Base-by-base conservation (phyloP, 2,329 filamentous ascomycete species). In the Penicillium capsulatum region DNA sequence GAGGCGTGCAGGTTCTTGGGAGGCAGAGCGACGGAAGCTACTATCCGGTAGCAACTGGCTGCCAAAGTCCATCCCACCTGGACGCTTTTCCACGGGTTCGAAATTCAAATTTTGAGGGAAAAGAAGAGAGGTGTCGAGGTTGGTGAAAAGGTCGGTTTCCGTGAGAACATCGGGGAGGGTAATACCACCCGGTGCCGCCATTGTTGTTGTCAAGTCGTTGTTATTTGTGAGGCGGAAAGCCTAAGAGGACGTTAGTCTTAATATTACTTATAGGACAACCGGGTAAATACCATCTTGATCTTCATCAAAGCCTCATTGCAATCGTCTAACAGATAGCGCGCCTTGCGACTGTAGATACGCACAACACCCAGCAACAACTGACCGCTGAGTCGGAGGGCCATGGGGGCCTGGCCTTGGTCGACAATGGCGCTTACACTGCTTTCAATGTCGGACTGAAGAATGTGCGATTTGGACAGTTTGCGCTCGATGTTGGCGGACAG, bases 271-370 rank as follows among this genome's bases (percentile, higher is more conserved):
- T 14, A n/a, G 26, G 13, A 34, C 4, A 34, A 31, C 31, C 28
- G 17, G 7, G 16, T 37, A 44, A 75, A 28, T 70, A 96, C 91
- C 89, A 97, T 94, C 64, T 97, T 96, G 58, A 98, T 96, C 72
- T 96, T 97, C 75, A 94, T 83, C 51, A 98, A 74, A 27, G 91
- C 91, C 68, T 98, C 92, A 59, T 94, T 96, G 70, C 92, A 98
- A 63, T 98, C 92, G 60, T 98, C 92, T 33, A 97, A 74, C 35
- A 98, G 73, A 67, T 98, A 98, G 58, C 90, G 85, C 60, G 92
- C 91, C 71, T 98, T 98, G 60, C 92, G 80, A 67, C 90, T 94
- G 68, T 98, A 98, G 60, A 98, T 98, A 61, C 91, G 82, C 55
- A 96, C 92, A 17, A 98, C 92, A 70, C 92, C 92, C 40, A 98